These are phyloP conservation scores for Bisporella sp. DNA, from an alignment of 2,329 filamentous ascomycete genomes.

Conservation along the genomic window DNA sequence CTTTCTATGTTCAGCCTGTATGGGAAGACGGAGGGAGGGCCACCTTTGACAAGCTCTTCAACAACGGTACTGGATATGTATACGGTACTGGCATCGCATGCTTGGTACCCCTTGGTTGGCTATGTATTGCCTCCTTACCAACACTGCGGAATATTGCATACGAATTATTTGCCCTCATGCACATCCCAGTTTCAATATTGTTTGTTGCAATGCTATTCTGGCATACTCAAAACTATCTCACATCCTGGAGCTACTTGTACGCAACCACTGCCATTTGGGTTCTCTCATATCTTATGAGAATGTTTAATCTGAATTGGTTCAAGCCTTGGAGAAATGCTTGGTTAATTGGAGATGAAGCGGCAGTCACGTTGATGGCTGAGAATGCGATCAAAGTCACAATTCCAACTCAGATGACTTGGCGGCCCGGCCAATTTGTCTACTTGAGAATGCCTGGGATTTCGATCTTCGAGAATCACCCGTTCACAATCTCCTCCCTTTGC, in stretches of 20 bases:
- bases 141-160: conserved; percentile 72
- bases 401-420: conserved; percentile 88
- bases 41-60: conserved; percentile 65
- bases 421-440: conserved; percentile 90
- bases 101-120: conserved; percentile 71
- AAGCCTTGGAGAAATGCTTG: conserved; percentile 70
- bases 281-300: conserved; percentile 63
- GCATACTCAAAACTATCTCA: conserved; percentile 90
- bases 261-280: conserved; percentile 74
- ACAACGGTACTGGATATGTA: conserved; percentile 56
- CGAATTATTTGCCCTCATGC: conserved; percentile 76
- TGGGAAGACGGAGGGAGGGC: conserved; percentile 71
- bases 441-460: conserved; percentile 90
- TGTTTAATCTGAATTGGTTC: conserved; percentile 87
- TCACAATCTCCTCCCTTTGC: conserved; percentile 88
- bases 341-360: conserved; percentile 84
- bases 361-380: conserved; percentile 81
- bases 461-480: conserved; percentile 86
- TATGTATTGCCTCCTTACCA: conserved; percentile 79
- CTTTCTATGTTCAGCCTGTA: conserved; percentile 84
- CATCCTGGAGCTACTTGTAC: conserved; percentile 84
- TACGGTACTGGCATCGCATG: conserved; percentile 85
- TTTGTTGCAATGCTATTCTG: conserved; percentile 87
- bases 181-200: conserved; percentile 72
- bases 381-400: conserved; percentile 95